Percentiles rank a stretch among this genome's conserved stretches.
These are phyloP conservation scores for Ceratobasidium sp. DNA, from an alignment of 1,284 basidiomycete species.

Conservation along the genomic window DNA sequence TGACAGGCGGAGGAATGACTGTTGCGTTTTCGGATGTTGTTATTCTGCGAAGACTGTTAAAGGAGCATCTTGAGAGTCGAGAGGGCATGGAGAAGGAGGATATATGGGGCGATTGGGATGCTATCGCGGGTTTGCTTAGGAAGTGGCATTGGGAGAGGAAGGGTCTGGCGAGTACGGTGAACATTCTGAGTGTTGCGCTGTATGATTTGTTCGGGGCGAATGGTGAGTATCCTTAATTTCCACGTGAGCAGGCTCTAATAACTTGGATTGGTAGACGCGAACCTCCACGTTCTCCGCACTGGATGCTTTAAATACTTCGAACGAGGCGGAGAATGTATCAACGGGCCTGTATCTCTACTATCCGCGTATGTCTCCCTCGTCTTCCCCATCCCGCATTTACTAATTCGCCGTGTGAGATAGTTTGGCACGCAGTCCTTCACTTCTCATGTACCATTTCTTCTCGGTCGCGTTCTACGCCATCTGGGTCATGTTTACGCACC, in stretches of 20 bases:
- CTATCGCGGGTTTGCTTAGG: conserved; percentile 70
- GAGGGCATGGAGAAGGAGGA: conserved; percentile 39
- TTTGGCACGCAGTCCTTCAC: conserved; percentile 78
- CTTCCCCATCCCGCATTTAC: neutral
- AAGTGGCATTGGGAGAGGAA: conserved; percentile 91
- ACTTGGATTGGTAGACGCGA: conserved; percentile 68
- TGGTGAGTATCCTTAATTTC: conserved; percentile 64
- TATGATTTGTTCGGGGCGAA: conserved; percentile 94
- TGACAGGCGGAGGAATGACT: conserved; percentile 97
- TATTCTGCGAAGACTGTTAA: conserved; percentile 70
- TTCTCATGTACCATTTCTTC: conserved; percentile 95
- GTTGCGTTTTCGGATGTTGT: conserved; percentile 91
- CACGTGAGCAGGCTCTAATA: conserved; percentile 40
- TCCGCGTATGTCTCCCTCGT: conserved; percentile 58
- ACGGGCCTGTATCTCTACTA: conserved; percentile 89
- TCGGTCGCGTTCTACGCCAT: conserved; percentile 94
- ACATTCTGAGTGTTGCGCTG: conserved; percentile 90
- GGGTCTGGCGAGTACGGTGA: conserved; percentile 84
- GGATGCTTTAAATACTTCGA: conserved; percentile 99
- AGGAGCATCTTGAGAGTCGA: conserved; percentile 31
- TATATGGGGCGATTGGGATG: conserved; percentile 68
- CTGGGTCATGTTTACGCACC: conserved; percentile 86
- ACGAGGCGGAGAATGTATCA: conserved; percentile 89
- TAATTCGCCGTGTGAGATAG: conserved; percentile 50
- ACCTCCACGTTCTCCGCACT: conserved; percentile 85